Evolutionary conservation across 2,329 filamentous ascomycete genomes (phyloP).

Genomic region (Westerdykella sp.): DNA sequence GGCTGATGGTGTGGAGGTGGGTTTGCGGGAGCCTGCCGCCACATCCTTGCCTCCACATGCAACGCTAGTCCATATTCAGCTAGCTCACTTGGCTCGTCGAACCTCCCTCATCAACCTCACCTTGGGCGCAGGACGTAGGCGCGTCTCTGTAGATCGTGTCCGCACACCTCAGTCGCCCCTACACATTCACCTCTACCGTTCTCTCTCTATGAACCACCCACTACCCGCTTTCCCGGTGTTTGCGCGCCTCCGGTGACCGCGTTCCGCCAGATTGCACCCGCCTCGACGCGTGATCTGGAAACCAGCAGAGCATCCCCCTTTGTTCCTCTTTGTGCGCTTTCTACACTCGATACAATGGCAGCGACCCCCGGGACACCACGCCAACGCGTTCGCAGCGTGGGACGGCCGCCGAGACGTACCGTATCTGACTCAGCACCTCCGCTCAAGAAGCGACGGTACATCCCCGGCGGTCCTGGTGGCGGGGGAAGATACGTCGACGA

Average conservation of each 20-base stretch:
- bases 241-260: slow-evolving; percentile 22
- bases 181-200: slow-evolving; percentile 4
- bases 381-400: slow-evolving; percentile 32
- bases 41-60: no score
- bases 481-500: slow-evolving; percentile 78
- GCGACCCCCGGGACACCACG: slow-evolving; percentile 31
- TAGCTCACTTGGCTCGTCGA: slow-evolving; percentile 4
- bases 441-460: slow-evolving; percentile 54
- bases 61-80: slow-evolving; percentile 2
- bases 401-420: slow-evolving; percentile 27
- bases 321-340: slow-evolving; percentile 15
- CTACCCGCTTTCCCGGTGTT: slow-evolving; percentile 17
- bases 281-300: slow-evolving; percentile 25
- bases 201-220: slow-evolving; percentile 19
- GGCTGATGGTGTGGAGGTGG: no score
- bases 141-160: slow-evolving; percentile 14
- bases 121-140: slow-evolving; percentile 1
- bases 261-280: slow-evolving; percentile 14
- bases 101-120: slow-evolving; percentile 6
- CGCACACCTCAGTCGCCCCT: slow-evolving; percentile 5
- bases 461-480: slow-evolving; percentile 79
- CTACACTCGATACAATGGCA: slow-evolving; percentile 25
- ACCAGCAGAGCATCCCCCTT: slow-evolving; percentile 13
- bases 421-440: slow-evolving; percentile 39
- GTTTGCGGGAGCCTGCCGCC: no score